phyloP scores from a whole-genome alignment of 2,329 filamentous ascomycete genomes.

The Botrytis fragariae region DNA sequence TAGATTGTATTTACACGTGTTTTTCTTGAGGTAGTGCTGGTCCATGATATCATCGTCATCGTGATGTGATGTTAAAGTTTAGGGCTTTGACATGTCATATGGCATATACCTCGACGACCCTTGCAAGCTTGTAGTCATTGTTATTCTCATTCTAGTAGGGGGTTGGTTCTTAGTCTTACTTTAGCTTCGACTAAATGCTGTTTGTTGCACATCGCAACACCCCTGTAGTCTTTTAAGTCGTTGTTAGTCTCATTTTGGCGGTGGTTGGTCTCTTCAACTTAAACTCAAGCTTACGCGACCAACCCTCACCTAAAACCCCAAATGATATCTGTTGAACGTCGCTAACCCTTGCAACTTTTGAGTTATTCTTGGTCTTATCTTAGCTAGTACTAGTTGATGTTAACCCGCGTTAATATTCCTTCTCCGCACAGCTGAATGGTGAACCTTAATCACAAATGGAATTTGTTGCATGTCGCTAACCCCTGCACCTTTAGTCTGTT shows the following conservation, averaged over 20 bases:
- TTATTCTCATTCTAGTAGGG: not conserved
- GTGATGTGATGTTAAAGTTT: not conserved
- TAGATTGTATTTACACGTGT: not conserved
- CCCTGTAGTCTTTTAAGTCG: not conserved
- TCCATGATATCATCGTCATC: not conserved
- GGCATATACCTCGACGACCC: not conserved
- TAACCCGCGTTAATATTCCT: not conserved
- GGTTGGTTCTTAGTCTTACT: not conserved
- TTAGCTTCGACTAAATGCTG: not conserved
- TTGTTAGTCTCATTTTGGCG: not conserved
- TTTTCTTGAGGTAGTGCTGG: not conserved
- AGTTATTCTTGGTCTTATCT: not conserved
- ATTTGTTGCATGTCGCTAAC: not conserved
- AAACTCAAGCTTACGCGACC: not conserved
- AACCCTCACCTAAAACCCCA: not conserved
- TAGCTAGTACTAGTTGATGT: not conserved
- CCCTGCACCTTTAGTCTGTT: not conserved
- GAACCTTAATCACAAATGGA: not conserved
- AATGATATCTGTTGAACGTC: not conserved
- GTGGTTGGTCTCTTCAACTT: not conserved
- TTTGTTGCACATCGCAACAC: not conserved
- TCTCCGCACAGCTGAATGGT: not conserved
- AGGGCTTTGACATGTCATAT: not conserved
- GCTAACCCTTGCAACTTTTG: not conserved
- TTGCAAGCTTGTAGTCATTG: not conserved